phyloP scores from a whole-genome alignment of 768 basidiomycete genomes.

The Naganishia vishniacii region DNA sequence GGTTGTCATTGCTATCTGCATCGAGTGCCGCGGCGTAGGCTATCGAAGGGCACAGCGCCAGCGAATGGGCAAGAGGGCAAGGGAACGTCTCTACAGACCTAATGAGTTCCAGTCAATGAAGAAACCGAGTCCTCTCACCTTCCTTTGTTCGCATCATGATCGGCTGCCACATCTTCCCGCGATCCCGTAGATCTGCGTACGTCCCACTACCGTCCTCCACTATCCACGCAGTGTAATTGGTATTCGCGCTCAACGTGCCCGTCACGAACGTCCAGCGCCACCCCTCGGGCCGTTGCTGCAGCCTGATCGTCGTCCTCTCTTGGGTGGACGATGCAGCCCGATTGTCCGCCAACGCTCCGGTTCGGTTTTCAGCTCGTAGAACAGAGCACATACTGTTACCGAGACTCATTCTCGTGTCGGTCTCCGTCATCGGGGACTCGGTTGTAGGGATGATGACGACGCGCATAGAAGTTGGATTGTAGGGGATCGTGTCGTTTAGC shows the following conservation, averaged over 20 bases:
- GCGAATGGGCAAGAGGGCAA: constrained; percentile 42
- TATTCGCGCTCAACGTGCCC: constrained; percentile 18
- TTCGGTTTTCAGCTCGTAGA: neutral
- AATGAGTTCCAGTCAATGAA: neutral
- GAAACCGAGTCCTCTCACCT: constrained; percentile 30
- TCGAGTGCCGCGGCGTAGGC: constrained; percentile 43
- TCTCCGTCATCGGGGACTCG: constrained; percentile 3
- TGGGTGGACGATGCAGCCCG: constrained; percentile 11
- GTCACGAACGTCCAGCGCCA: constrained; percentile 36
- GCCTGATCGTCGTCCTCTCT: constrained; percentile 19
- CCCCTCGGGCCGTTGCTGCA: constrained; percentile 35
- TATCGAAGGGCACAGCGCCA: constrained; percentile 40
- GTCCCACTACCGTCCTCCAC: constrained; percentile 30
- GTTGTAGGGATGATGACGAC: constrained; percentile 39
- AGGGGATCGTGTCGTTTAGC: constrained; percentile 28
- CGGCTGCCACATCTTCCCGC: constrained; percentile 31
- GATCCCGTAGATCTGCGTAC: constrained; percentile 1
- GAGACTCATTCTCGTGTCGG: neutral
- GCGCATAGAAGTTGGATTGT: neutral
- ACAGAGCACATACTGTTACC: constrained; percentile 20
- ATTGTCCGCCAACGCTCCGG: constrained; percentile 26
- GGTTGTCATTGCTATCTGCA: constrained; percentile 15
- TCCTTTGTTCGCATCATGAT: constrained; percentile 46
- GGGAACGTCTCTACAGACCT: constrained; percentile 36
- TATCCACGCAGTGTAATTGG: constrained; percentile 46